Conservation (phyloP, 192 early-diverging fungal genomes). For the Coemansia sp. region DNA sequence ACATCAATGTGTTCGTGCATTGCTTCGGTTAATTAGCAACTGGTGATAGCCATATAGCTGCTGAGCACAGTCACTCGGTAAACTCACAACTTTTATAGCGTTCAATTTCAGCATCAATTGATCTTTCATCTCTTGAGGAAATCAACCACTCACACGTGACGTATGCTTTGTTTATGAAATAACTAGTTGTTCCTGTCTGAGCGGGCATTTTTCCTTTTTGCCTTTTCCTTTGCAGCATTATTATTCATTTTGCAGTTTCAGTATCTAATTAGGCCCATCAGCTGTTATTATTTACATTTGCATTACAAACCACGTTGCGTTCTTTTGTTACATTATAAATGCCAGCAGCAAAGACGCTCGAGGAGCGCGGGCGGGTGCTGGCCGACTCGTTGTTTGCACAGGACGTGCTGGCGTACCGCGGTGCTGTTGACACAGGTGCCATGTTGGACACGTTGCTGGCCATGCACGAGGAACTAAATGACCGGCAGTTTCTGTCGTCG, state of each 20-base stretch:
- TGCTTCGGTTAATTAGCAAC: no score
- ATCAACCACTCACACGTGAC: no score
- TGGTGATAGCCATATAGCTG: no score
- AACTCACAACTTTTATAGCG: no score
- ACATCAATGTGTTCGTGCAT: no score
- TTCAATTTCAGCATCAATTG: no score
- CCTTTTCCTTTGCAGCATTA: not conserved
- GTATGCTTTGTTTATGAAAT: no score
- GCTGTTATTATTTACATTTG: not conserved
- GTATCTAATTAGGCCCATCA: no score
- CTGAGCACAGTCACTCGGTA: no score
- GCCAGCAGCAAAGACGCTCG: conserved; percentile 27
- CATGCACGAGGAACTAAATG: conserved; percentile 44
- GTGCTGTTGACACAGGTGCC: conserved; percentile 41
- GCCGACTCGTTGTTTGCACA: conserved; percentile 28
- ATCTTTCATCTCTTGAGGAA: no score
- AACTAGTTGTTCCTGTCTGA: no score
- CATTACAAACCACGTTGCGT: not conserved
- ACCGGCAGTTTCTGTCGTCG: conserved; percentile 27
- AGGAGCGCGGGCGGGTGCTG: conserved; percentile 37
- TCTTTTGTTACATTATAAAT: conserved; percentile 2
- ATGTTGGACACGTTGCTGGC: conserved; percentile 44
- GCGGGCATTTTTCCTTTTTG: conserved; percentile 1
- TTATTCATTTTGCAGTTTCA: not conserved
- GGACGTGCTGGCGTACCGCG: conserved; percentile 47